phyloP scores from a whole-genome alignment of 1,284 basidiomycete genomes.

The Ustilago cynodontis region DNA sequence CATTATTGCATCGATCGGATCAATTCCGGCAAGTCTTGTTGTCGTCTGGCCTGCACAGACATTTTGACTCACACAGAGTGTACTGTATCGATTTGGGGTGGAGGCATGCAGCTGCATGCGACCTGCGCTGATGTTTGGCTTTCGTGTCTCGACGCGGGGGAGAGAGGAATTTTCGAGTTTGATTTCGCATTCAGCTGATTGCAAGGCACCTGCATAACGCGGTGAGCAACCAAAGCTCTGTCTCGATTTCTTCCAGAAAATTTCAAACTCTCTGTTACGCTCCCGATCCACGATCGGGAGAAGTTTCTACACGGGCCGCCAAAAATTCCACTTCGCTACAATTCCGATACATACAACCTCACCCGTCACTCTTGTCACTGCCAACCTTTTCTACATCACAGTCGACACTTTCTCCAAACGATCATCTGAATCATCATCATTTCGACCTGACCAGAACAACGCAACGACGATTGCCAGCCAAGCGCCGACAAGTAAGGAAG shows the following conservation, averaged over 20 bases:
- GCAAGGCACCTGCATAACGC: not conserved
- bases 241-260: constrained; percentile 37
- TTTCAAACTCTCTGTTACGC: constrained; percentile 6
- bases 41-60: too few species aligned
- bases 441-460: not conserved
- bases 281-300: constrained; percentile 30
- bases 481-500: not conserved
- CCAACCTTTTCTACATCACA: too few species aligned
- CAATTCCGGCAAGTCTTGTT: constrained; percentile 22
- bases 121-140: too few species aligned
- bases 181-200: not conserved
- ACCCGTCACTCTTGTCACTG: not conserved
- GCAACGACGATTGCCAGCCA: not conserved
- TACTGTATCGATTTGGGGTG: constrained; percentile 11
- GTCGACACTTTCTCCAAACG: not conserved
- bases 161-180: not conserved
- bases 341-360: too few species aligned
- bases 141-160: constrained; percentile 2
- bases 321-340: constrained; percentile 5
- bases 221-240: not conserved
- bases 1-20: constrained; percentile 6
- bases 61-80: too few species aligned
- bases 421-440: not conserved
- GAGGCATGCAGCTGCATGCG: constrained; percentile 6
- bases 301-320: constrained; percentile 5